Percentiles rank a stretch among this genome's conserved stretches.
Evolutionary conservation across 164 flowering plant species (phyloP).

Genomic region (Cinnamomum micranthum): DNA sequence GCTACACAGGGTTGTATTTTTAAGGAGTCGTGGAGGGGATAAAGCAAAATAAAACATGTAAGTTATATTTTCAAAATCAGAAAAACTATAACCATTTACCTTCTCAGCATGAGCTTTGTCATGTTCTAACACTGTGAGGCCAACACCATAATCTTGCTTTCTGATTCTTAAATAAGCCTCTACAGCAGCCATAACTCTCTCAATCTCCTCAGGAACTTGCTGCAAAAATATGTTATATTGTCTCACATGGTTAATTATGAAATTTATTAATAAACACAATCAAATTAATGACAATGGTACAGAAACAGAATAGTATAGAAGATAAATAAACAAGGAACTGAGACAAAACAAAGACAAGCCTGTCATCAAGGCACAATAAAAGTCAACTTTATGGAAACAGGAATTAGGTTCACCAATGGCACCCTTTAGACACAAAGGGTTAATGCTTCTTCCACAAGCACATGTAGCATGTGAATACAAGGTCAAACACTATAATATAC

Average conservation of each 20-base stretch:
- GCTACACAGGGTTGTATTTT: neutral
- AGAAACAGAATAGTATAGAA: neutral
- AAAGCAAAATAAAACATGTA: neutral
- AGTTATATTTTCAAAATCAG: neutral
- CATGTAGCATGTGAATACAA: no score
- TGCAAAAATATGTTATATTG: slow-evolving; percentile 29
- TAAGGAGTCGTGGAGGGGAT: neutral
- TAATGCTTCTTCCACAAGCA: no score
- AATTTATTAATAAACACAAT: neutral
- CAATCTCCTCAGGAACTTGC: slow-evolving; percentile 99
- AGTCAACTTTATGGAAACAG: neutral
- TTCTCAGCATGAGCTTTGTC: slow-evolving; percentile 40
- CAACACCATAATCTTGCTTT: slow-evolving; percentile 52
- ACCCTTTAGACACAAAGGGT: neutral
- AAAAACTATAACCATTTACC: slow-evolving; percentile 32
- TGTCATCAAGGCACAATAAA: neutral
- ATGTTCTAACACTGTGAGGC: slow-evolving; percentile 55
- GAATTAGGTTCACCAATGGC: neutral
- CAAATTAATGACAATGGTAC: neutral
- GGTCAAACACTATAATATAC: no score
- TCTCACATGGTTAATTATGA: neutral
- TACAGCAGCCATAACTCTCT: slow-evolving; percentile 86
- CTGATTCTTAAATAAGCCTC: slow-evolving; percentile 92
- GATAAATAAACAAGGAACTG: neutral
- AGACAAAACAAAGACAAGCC: neutral